Conservation (phyloP, 2,329 filamentous ascomycete species). For the Cordyceps cicadae region DNA sequence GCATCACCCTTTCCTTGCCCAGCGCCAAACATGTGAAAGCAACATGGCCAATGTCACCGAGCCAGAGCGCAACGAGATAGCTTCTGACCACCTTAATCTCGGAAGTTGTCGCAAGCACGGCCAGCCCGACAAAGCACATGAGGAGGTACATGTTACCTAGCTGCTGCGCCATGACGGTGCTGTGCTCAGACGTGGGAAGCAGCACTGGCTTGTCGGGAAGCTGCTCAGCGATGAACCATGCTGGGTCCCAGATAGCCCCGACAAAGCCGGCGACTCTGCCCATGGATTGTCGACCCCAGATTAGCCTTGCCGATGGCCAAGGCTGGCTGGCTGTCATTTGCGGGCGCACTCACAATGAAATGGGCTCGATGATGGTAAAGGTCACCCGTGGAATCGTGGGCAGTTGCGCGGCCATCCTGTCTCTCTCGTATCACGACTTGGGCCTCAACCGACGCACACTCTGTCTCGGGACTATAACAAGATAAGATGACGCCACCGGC, state of each 20-base stretch:
- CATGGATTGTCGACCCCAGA: neutral
- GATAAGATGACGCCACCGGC: constrained; percentile 11
- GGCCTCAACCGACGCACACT: neutral
- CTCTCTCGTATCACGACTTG: neutral
- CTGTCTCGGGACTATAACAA: neutral
- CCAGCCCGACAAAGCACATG: constrained; percentile 55
- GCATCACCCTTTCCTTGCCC: constrained; percentile 44
- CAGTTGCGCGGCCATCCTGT: constrained; percentile 51
- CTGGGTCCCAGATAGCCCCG: constrained; percentile 45
- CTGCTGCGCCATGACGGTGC: constrained; percentile 54
- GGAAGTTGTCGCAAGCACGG: constrained; percentile 53
- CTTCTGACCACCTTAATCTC: constrained; percentile 58
- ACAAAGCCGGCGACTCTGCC: constrained; percentile 51
- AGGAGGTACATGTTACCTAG: constrained; percentile 64
- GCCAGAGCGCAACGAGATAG: constrained; percentile 57
- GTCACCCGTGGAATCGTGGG: constrained; percentile 56
- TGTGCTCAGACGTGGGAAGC: constrained; percentile 33
- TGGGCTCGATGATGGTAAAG: constrained; percentile 60
- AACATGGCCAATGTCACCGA: constrained; percentile 61
- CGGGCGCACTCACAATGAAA: constrained; percentile 49
- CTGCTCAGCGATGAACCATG: constrained; percentile 58
- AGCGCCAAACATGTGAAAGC: constrained; percentile 51
- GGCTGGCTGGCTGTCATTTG: neutral
- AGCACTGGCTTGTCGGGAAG: constrained; percentile 33
- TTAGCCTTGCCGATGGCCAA: neutral